Conservation (phyloP, 257 asterid genomes). For the Fraxinus cuspidata region DNA sequence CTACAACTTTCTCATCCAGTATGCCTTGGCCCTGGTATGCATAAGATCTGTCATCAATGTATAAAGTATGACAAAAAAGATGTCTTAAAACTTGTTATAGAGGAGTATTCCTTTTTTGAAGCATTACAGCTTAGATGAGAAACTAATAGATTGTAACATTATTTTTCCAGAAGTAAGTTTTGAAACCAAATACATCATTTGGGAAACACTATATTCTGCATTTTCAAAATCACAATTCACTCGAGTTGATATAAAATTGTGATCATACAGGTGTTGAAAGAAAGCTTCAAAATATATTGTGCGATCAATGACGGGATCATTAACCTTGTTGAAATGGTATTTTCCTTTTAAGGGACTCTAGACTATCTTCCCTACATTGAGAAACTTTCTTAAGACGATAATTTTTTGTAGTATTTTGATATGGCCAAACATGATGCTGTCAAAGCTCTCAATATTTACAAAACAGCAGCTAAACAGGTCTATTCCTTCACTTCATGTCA, state of each 20-base stretch:
- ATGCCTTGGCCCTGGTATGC: slow-evolving; percentile 83
- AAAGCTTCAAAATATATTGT: slow-evolving; percentile 88
- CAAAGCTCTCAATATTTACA: slow-evolving; percentile 73
- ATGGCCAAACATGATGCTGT: slow-evolving; percentile 81
- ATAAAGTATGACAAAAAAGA: no score
- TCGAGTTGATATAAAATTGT: background rate
- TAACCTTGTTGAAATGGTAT: slow-evolving; percentile 80
- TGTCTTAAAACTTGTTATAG: no score
- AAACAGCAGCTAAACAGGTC: slow-evolving; percentile 83
- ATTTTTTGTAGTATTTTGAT: slow-evolving; percentile 67
- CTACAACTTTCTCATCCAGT: slow-evolving; percentile 70
- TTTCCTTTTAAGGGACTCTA: background rate
- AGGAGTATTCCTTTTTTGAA: background rate
- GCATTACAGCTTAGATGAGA: background rate
- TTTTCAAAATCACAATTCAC: background rate
- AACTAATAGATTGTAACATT: background rate
- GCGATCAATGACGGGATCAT: slow-evolving; percentile 81
- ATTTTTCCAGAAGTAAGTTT: background rate
- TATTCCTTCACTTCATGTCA: slow-evolving; percentile 3
- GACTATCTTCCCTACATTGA: background rate
- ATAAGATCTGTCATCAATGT: background rate
- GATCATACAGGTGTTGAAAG: slow-evolving; percentile 66
- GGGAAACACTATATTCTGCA: background rate
- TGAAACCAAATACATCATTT: background rate
- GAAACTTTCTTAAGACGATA: background rate